These are phyloP conservation scores for Ceratocystis colombiana DNA, from an alignment of 2,329 filamentous ascomycete genomes.

Conservation along the genomic window DNA sequence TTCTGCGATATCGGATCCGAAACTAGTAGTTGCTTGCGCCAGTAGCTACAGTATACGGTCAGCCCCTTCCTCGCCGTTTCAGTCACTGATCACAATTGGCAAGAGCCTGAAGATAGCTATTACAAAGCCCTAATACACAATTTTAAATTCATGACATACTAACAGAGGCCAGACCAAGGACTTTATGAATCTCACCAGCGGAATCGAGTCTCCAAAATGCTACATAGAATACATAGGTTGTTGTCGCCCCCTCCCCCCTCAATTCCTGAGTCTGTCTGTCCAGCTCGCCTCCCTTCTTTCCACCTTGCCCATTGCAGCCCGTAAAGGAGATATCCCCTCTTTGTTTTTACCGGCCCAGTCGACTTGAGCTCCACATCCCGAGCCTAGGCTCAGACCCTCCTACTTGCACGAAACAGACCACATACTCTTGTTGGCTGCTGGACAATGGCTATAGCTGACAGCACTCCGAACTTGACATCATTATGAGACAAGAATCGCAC, in stretches of 20 bases:
- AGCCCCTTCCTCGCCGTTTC: not conserved
- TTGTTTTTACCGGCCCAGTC: not conserved
- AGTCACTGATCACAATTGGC: not conserved
- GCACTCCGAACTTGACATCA: constrained; percentile 39
- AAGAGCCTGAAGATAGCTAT: not conserved
- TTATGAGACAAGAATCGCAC: constrained; percentile 39
- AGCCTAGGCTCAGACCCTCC: not conserved
- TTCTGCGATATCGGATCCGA: not conserved
- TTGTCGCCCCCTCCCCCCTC: too few relatives aligned
- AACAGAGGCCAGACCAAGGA: not conserved
- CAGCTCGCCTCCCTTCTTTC: too few relatives aligned
- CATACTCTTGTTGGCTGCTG: constrained; percentile 37
- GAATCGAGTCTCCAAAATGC: not conserved
- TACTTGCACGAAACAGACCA: constrained; percentile 34
- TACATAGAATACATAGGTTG: not conserved
- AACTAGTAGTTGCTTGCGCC: not conserved
- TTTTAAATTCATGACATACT: not conserved
- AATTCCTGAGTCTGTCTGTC: too few relatives aligned
- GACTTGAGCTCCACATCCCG: not conserved
- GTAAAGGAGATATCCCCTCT: not conserved
- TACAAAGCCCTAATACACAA: constrained; percentile 3
- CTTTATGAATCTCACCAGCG: not conserved
- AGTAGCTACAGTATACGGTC: not conserved
- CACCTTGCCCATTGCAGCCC: not conserved
- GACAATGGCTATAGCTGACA: constrained; percentile 40